Evolutionary conservation across 306 rosid species (phyloP), one percentile per base, ranked within the genome.

Genomic region (Fragaria nilgerrensis): DNA sequence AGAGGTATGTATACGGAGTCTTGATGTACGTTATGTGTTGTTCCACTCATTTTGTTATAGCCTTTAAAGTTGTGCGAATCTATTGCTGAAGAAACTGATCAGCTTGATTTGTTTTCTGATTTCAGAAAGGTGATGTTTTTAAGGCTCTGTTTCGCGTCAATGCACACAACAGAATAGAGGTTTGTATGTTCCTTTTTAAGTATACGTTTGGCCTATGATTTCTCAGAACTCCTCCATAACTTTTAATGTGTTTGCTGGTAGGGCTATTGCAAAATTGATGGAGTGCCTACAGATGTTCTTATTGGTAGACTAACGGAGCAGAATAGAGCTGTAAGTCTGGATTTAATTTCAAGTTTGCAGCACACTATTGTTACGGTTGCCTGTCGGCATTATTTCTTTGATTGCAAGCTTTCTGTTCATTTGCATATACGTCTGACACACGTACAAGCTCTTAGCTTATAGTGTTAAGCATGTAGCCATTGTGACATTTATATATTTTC

Each of bases 191-290:
- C 73, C 47, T 66, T 2, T 43, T 4, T 12, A 16, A 43, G 17
- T 58, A 9, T 16, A 25, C 20, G 25, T n/a, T 27, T 48, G 68
- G 56, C 49, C 66, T 23, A 44, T 27, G 34, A 61, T 43, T 72
- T 56, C 45, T 55, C 29, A 45, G 22, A 70, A 45, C n/a, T 29
- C 68, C 52, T 78, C 34, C 25, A 49, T 82, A 73, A 67, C 67
- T 73, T 65, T 25, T 49, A 61, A 22, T 4, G 16, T 47, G 48
- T 80, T 23, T 69, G 52, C 44, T 53, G 39, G 82, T 58, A 94
- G 98, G 98, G 96, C 36, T 95, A 92, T 78, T 95, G 98, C 85
- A 87, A 62, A 83, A 85, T 95, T 81, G 97, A 95, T 63, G 97
- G 97, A 69, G 76, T 95, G 66, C 88, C 95, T 10, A 85, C 84